These are phyloP conservation scores for Elongisporangium prolatum DNA, from an alignment of 352 stramenopile species.

Conservation along the genomic window DNA sequence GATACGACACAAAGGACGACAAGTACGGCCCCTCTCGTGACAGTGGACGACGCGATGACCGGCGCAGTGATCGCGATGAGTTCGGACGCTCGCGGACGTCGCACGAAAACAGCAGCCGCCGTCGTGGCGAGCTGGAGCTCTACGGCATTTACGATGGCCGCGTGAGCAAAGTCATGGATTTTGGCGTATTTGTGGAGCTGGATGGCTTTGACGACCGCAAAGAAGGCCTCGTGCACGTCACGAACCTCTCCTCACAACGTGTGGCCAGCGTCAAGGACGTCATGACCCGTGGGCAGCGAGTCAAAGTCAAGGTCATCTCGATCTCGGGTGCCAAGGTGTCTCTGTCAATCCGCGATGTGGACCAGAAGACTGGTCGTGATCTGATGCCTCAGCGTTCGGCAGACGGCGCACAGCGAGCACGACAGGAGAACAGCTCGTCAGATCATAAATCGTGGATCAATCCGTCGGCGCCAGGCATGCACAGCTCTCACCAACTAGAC, in stretches of 20 bases:
- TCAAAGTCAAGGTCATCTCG: slow-evolving; percentile 98
- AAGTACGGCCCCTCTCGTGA: slow-evolving; percentile 8
- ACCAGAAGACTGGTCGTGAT: slow-evolving; percentile 94
- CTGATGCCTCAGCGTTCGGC: slow-evolving; percentile 90
- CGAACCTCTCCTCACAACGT: slow-evolving; percentile 87
- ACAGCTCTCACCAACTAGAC: slow-evolving; percentile 41
- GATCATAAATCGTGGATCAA: slow-evolving; percentile 83
- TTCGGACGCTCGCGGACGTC: slow-evolving; percentile 6
- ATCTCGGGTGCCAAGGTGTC: slow-evolving; percentile 88
- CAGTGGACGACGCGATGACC: slow-evolving; percentile 13
- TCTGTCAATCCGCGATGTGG: slow-evolving; percentile 96
- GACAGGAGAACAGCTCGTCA: slow-evolving; percentile 33
- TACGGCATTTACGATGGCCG: slow-evolving; percentile 94
- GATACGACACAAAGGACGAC: not conserved
- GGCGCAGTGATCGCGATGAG: slow-evolving; percentile 27
- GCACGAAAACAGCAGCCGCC: slow-evolving; percentile 17
- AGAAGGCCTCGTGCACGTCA: slow-evolving; percentile 95
- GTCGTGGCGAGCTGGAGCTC: slow-evolving; percentile 59
- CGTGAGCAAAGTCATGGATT: slow-evolving; percentile 95
- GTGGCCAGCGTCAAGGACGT: slow-evolving; percentile 87
- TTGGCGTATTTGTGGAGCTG: slow-evolving; percentile 96
- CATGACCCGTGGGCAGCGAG: slow-evolving; percentile 82
- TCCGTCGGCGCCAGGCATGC: slow-evolving; percentile 81
- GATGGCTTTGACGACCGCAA: slow-evolving; percentile 56
- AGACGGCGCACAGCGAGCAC: slow-evolving; percentile 46